Evolutionary conservation across 345 rosid species (phyloP).

Genomic region (Citrus sinensis): DVS_A1.0 CM039167.1:8654501-8655000

Average conservation of each 20-base stretch:
- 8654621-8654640: constrained; percentile 64
- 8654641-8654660: constrained; percentile 87
- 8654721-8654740: constrained; percentile 52
- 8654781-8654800: constrained; percentile 10
- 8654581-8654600: neutral
- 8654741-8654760: neutral
- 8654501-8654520: constrained; percentile 91
- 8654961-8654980: neutral
- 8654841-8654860: constrained; percentile 88
- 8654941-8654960: constrained; percentile 41
- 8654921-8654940: constrained; percentile 87
- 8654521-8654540: constrained; percentile 71
- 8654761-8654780: constrained; percentile 5
- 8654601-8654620: constrained; percentile 4
- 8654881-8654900: constrained; percentile 87
- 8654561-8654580: constrained; percentile 1
- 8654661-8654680: constrained; percentile 88
- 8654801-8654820: constrained; percentile 35
- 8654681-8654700: constrained; percentile 93
- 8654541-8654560: constrained; percentile 52
- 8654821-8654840: constrained; percentile 70
- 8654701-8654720: constrained; percentile 96
- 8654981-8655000: neutral
- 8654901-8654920: constrained; percentile 80
- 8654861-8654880: constrained; percentile 75